These are phyloP conservation scores for Mallotus repandus DNA, from an alignment of 441 rosid species.

Conservation along the genomic window DNA sequence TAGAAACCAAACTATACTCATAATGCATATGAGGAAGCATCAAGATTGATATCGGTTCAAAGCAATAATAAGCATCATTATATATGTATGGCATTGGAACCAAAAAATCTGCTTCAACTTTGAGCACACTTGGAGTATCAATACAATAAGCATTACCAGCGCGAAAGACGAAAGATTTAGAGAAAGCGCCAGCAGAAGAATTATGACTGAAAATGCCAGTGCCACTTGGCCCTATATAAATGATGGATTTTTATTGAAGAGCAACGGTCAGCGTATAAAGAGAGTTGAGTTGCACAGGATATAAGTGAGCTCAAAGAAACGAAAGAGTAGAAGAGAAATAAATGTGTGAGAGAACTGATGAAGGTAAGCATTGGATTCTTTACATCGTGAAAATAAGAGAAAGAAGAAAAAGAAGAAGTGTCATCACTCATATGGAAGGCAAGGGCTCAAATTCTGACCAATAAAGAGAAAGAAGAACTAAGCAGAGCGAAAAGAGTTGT, in stretches of 20 bases:
- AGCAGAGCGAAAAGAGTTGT: too few species aligned
- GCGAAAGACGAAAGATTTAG: constrained; percentile 24
- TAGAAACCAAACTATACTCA: constrained; percentile 21
- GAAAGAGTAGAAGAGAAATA: neutral
- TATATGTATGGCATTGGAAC: neutral
- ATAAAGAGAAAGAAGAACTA: too few species aligned
- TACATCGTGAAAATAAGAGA: neutral
- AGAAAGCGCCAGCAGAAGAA: constrained; percentile 1
- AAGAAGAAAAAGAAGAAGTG: neutral
- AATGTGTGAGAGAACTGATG: neutral
- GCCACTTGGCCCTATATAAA: constrained; percentile 15
- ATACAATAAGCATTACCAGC: constrained; percentile 1
- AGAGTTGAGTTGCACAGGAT: constrained; percentile 7
- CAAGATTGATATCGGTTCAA: constrained; percentile 33
- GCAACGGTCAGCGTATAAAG: constrained; percentile 7
- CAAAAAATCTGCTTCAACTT: constrained; percentile 27
- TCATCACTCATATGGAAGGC: too few species aligned
- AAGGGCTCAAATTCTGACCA: too few species aligned
- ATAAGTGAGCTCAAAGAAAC: neutral
- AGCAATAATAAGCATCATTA: constrained; percentile 15
- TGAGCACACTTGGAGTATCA: constrained; percentile 22
- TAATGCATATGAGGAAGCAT: constrained; percentile 35
- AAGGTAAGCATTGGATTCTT: neutral
- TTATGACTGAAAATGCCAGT: constrained; percentile 7
- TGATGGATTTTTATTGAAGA: constrained; percentile 3